Evolutionary conservation across 352 stramenopile genomes (phyloP).

Genomic region (Pythium oligandrum): DNA sequence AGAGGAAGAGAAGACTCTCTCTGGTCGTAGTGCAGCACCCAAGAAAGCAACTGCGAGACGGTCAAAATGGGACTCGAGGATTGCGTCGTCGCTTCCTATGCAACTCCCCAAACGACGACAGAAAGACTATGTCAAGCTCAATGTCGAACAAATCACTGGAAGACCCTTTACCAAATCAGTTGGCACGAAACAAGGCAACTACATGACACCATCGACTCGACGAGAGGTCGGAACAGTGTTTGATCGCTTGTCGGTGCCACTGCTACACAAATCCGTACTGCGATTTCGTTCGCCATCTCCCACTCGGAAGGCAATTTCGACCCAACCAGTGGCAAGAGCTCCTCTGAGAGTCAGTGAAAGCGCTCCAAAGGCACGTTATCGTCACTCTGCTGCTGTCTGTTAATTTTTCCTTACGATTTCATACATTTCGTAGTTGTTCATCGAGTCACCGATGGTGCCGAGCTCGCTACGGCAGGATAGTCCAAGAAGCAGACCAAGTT

Average conservation of each 20-base stretch:
- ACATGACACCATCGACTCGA: neutral
- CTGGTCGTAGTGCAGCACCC: neutral
- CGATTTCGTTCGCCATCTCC: constrained; percentile 9
- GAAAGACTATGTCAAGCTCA: constrained; percentile 57
- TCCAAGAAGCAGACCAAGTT: too few relatives aligned
- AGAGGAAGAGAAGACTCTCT: constrained; percentile 5
- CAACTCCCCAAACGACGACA: constrained; percentile 8
- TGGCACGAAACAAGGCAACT: constrained; percentile 4
- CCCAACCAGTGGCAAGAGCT: neutral
- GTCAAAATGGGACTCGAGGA: constrained; percentile 5
- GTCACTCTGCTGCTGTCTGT: too few relatives aligned
- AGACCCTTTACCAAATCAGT: constrained; percentile 4
- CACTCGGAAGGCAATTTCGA: constrained; percentile 1
- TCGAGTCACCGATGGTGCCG: too few relatives aligned
- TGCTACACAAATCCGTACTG: constrained; percentile 10
- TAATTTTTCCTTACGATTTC: too few relatives aligned
- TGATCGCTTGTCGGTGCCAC: constrained; percentile 30
- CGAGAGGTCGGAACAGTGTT: constrained; percentile 21
- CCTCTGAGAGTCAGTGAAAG: too few relatives aligned
- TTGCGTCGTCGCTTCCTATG: constrained; percentile 15
- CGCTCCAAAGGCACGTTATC: too few relatives aligned
- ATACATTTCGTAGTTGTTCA: too few relatives aligned
- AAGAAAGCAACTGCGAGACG: neutral
- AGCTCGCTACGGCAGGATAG: too few relatives aligned
- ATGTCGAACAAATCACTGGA: constrained; percentile 49